phyloP scores from a whole-genome alignment of 176 grass and related monocot genomes.

The Oryza nivara region DNA sequence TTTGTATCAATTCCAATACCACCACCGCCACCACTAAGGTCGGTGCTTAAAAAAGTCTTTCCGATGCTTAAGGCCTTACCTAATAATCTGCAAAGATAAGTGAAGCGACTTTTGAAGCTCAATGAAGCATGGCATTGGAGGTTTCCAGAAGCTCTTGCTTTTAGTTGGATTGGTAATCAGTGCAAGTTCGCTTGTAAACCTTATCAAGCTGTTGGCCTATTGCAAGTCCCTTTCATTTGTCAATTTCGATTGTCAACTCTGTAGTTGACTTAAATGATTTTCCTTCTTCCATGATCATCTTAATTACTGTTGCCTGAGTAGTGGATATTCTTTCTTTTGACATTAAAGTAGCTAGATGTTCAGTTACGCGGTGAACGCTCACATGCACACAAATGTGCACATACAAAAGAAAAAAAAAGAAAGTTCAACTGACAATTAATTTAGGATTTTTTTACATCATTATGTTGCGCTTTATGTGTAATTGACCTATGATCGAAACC shows the following conservation, averaged over 20 bases:
- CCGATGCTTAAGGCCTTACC: neutral
- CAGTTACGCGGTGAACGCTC: neutral
- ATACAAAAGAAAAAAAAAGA: too few relatives aligned
- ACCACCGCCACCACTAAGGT: too few relatives aligned
- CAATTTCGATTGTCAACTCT: slow-evolving; percentile 15
- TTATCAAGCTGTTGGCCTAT: neutral
- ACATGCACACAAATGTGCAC: neutral
- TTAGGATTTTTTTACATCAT: too few relatives aligned
- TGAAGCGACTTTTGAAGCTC: neutral
- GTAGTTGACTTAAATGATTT: slow-evolving; percentile 14
- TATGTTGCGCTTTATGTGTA: too few relatives aligned
- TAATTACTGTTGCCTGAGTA: neutral
- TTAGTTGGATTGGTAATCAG: slow-evolving; percentile 5
- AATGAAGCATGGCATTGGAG: slow-evolving; percentile 5
- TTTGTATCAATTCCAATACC: too few relatives aligned
- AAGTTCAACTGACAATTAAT: too few relatives aligned
- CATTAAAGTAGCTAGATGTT: neutral
- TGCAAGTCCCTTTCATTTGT: slow-evolving; percentile 35
- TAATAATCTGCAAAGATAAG: neutral
- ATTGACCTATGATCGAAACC: too few relatives aligned
- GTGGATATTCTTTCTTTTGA: neutral
- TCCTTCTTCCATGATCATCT: neutral
- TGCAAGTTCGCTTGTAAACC: slow-evolving; percentile 16
- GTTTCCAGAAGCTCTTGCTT: slow-evolving; percentile 11
- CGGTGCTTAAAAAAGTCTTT: too few relatives aligned